Evolutionary conservation across 2,329 filamentous ascomycete genomes (phyloP).

Genomic region (Colletotrichum liaoningense): DNA sequence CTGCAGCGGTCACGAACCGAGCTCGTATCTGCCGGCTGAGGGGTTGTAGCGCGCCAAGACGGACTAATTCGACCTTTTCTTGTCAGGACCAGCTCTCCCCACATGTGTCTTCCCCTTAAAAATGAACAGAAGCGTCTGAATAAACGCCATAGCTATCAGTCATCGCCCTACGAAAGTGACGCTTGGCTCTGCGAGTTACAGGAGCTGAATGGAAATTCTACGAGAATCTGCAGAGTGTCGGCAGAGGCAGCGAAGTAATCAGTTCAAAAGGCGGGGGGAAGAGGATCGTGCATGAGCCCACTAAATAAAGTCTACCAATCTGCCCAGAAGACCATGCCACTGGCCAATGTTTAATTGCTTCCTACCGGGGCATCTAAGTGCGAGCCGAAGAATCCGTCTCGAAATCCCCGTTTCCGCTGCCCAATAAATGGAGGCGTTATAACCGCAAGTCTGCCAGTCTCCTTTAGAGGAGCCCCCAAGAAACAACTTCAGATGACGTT

Average conservation of each 20-base stretch:
- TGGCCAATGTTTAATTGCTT: not conserved
- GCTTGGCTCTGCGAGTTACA: not conserved
- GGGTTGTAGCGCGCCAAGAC: conserved; percentile 24
- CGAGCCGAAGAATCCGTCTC: not conserved
- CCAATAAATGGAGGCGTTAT: not conserved
- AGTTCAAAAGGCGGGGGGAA: conserved; percentile 7
- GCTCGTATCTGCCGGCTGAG: conserved; percentile 24
- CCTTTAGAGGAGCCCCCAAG: not conserved
- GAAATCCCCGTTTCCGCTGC: not conserved
- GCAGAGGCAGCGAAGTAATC: not conserved
- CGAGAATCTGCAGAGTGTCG: not conserved
- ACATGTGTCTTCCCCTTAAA: not conserved
- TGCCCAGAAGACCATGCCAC: not conserved
- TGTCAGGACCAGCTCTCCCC: conserved; percentile 10
- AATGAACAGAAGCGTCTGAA: not conserved
- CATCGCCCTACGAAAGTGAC: not conserved
- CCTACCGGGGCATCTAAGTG: not conserved
- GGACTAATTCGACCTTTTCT: conserved; percentile 26
- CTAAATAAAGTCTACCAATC: conserved; percentile 21
- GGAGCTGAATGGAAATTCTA: not conserved
- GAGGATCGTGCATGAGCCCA: conserved; percentile 17
- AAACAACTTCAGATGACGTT: not conserved
- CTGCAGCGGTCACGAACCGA: not conserved
- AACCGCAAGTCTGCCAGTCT: not conserved
- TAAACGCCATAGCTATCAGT: not conserved